Base-by-base conservation (phyloP, 345 rosid genomes). In the Eutrema yunnanense region DNA sequence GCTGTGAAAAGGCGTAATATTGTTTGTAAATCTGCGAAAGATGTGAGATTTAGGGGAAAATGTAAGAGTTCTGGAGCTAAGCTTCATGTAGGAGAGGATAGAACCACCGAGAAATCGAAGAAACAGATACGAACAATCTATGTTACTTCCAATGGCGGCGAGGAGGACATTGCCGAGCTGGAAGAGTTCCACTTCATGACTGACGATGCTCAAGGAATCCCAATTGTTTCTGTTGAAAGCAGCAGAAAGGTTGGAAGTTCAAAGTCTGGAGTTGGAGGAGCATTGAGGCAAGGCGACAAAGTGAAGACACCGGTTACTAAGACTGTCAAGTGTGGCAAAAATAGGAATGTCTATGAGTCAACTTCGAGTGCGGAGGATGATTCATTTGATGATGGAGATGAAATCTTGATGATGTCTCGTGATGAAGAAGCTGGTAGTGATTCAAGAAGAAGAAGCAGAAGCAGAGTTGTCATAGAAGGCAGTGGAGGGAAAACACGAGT, bases 171-270 rank as follows among this genome's bases (percentile, higher is more conserved):
- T 67, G 83, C 79, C 50, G 92, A 87, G 86, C 84, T 87, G 49
- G 87, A 89, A 84, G 88, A 88, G 68, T 84, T 87, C 66, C 85
- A 73, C 49, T 77, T 86, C 48, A 63, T 73, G 34, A 75, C 73
- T 42, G 82, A 74, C 30, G 67, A 58, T n/a, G 57, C 8, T 3
- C 82, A 59, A 46, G 83, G 65, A 58, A 67, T 63, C 47, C 48
- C 57, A n/a, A 69, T 69, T 34, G 43, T 56, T 71, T 56, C 16
- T 10, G 5, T 29, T 29, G 38, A 67, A 40, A 74, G 19, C 11
- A 46, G 30, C 41, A 30, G 67, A 59, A 73, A 65, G 68, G 10
- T 29, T 36, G 65, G 42, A 16, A 27, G 6, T 58, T 72, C 63
- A 12, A 49, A 72, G 58, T 32, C 27, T 19, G 68, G 46, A 65